phyloP scores from a whole-genome alignment of 83 land plant genomes.

The Picea engelmannii region DNA sequence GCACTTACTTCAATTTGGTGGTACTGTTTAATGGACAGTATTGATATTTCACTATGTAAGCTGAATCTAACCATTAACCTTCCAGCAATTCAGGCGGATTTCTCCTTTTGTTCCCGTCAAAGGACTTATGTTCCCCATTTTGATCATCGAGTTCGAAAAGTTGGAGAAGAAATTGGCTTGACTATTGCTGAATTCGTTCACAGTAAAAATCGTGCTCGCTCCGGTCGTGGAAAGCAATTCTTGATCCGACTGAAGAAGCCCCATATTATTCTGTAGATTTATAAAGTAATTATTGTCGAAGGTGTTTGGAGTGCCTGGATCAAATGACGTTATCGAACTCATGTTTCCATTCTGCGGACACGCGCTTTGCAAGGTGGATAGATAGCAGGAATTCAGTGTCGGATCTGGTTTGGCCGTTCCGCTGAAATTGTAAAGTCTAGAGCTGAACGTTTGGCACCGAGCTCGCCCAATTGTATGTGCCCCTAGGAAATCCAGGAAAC shows the following conservation, averaged over 20 bases:
- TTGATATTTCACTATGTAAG: too few relatives aligned
- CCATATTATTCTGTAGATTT: conserved; percentile 40
- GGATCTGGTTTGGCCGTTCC: too few relatives aligned
- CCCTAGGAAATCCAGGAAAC: conserved; percentile 21
- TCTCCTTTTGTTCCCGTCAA: conserved; percentile 42
- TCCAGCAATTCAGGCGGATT: conserved; percentile 34
- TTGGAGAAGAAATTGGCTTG: background rate
- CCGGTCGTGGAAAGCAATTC: background rate
- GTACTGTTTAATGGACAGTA: too few relatives aligned
- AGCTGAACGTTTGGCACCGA: too few relatives aligned
- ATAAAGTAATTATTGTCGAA: conserved; percentile 63
- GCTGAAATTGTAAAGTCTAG: too few relatives aligned
- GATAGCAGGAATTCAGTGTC: too few relatives aligned
- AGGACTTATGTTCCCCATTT: conserved; percentile 61
- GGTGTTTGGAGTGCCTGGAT: conserved; percentile 17
- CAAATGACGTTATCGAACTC: too few relatives aligned
- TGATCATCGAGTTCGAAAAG: conserved; percentile 15
- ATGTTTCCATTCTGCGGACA: too few relatives aligned
- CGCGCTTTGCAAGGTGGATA: too few relatives aligned
- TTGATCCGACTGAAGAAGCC: conserved; percentile 66
- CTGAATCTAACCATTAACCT: conserved; percentile 29
- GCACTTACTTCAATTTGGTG: too few relatives aligned
- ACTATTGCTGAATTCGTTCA: conserved; percentile 22
- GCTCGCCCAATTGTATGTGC: conserved; percentile 34
- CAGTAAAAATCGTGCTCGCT: conserved; percentile 27